Percentiles rank a stretch among this genome's conserved stretches.
Evolutionary conservation across 495 filamentous ascomycete species (phyloP).

Genomic region (Xylaria longipes): DNA sequence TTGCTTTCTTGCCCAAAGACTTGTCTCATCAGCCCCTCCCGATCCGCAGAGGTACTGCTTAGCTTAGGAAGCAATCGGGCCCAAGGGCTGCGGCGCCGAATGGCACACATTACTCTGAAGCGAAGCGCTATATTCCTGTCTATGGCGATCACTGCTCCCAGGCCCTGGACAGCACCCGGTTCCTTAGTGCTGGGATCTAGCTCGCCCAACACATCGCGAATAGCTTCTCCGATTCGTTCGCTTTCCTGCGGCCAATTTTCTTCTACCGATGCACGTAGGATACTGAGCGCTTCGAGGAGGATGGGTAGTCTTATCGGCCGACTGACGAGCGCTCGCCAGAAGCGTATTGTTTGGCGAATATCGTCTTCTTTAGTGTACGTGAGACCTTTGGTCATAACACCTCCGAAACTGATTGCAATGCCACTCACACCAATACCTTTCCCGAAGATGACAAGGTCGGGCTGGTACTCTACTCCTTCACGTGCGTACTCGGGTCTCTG

Average conservation of each 20-base stretch:
- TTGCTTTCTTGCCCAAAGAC: slow-evolving; percentile 51
- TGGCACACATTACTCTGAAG: slow-evolving; percentile 25
- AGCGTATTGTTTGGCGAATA: slow-evolving; percentile 25
- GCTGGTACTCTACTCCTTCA: slow-evolving; percentile 26
- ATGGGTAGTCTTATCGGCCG: slow-evolving; percentile 25
- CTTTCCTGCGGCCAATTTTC: slow-evolving; percentile 26
- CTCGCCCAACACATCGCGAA: slow-evolving; percentile 26
- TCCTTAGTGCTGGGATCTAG: slow-evolving; percentile 24
- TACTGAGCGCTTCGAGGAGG: slow-evolving; percentile 25
- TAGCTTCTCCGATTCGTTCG: slow-evolving; percentile 24
- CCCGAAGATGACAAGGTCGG: slow-evolving; percentile 38
- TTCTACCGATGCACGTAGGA: slow-evolving; percentile 22
- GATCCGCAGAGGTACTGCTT: slow-evolving; percentile 55
- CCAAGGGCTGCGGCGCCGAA: slow-evolving; percentile 26
- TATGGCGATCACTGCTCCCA: slow-evolving; percentile 25
- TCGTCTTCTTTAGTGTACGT: slow-evolving; percentile 21
- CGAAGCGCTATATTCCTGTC: slow-evolving; percentile 23
- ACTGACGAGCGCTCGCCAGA: slow-evolving; percentile 32
- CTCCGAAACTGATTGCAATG: slow-evolving; percentile 34
- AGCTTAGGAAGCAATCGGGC: slow-evolving; percentile 25
- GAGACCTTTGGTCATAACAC: slow-evolving; percentile 31
- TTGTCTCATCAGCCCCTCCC: slow-evolving; percentile 29
- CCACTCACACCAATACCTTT: slow-evolving; percentile 35
- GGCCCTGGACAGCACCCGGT: slow-evolving; percentile 21
- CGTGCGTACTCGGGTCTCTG: slow-evolving; percentile 31